A percentile compares a stretch with the other conserved stretches of the same genome.
Evolutionary conservation across 306 rosid species (phyloP).

Genomic region (Prunus dulcis): DNA sequence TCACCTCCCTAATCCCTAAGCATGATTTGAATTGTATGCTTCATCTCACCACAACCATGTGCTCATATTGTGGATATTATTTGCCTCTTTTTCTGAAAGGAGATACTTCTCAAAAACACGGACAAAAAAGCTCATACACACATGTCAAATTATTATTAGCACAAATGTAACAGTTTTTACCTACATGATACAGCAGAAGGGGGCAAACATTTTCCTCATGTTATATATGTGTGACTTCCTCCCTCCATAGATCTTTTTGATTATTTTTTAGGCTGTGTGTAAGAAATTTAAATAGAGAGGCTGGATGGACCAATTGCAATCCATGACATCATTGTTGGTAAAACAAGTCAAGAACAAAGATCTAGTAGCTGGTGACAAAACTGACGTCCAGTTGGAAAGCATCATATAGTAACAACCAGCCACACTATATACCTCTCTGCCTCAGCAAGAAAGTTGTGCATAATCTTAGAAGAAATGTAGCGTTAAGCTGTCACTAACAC

Average conservation of each 20-base stretch:
- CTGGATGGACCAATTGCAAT: constrained; percentile 2
- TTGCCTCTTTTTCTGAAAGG: fast-evolving
- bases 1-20: too few relatives aligned
- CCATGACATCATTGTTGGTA: constrained; percentile 11
- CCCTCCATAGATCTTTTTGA: too few relatives aligned
- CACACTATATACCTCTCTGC: not conserved
- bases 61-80: too few relatives aligned
- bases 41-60: too few relatives aligned
- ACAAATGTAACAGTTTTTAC: too few relatives aligned
- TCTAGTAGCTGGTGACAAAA: constrained; percentile 27
- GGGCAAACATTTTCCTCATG: too few relatives aligned
- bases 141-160: too few relatives aligned
- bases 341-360: constrained; percentile 25
- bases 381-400: not conserved
- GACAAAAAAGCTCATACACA: fast-evolving
- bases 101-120: too few relatives aligned
- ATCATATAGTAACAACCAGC: not conserved
- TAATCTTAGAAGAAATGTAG: not conserved
- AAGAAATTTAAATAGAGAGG: not conserved
- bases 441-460: not conserved
- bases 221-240: not conserved
- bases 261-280: not conserved
- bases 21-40: not conserved
- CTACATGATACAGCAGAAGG: too few relatives aligned
- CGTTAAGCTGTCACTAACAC: not conserved